Evolutionary conservation across 495 filamentous ascomycete genomes (phyloP).

Genomic region (Xylaria palmicola): DNA sequence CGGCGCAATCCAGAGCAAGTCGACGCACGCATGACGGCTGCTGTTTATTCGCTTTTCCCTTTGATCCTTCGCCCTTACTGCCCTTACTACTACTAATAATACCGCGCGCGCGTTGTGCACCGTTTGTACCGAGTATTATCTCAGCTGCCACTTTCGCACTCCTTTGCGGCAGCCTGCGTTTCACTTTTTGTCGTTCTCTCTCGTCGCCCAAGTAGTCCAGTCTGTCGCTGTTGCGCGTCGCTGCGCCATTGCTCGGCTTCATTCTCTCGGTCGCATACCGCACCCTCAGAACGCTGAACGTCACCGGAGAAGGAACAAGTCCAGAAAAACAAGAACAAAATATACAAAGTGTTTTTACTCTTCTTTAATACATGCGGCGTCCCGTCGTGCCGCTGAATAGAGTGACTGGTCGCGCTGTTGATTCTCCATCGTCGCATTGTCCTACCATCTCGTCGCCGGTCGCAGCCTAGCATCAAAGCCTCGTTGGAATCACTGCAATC

Average conservation of each 20-base stretch:
- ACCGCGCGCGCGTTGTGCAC: slow-evolving; percentile 7
- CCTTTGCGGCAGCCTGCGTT: slow-evolving; percentile 8
- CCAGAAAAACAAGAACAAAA: neutral
- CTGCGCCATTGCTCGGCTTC: slow-evolving; percentile 8
- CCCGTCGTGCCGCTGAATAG: slow-evolving; percentile 12
- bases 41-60: slow-evolving; percentile 8
- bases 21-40: neutral
- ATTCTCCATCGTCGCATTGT: slow-evolving; percentile 11
- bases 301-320: neutral
- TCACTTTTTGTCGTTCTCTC: slow-evolving; percentile 10
- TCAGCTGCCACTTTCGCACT: slow-evolving; percentile 11
- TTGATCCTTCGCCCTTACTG: neutral
- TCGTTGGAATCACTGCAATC: neutral
- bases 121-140: slow-evolving; percentile 12
- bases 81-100: slow-evolving; percentile 9
- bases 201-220: neutral
- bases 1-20: slow-evolving; percentile 4
- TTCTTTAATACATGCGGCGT: slow-evolving; percentile 13
- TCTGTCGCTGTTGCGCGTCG: neutral
- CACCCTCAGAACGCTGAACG: neutral
- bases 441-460: slow-evolving; percentile 11
- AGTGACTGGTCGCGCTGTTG: slow-evolving; percentile 16
- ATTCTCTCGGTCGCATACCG: slow-evolving; percentile 10
- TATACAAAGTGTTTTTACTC: slow-evolving; percentile 11
- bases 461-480: slow-evolving; percentile 4